A percentile compares a stretch with the other conserved stretches of the same genome.
Conservation (phyloP, 1,284 basidiomycete genomes). For the Malassezia arunalokei region DNA sequence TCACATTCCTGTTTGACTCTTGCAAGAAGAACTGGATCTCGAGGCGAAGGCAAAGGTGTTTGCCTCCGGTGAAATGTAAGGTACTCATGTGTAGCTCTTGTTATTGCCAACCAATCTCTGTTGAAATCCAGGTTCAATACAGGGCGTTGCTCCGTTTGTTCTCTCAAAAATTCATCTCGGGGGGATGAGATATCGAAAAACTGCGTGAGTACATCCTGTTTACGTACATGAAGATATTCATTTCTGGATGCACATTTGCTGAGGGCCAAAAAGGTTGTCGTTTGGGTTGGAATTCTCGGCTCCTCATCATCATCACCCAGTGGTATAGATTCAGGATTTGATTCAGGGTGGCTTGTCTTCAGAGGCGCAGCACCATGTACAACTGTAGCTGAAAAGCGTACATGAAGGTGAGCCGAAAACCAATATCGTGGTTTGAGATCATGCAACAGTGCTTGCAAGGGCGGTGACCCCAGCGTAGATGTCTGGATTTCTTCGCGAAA, state of each 20-base stretch:
- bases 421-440: constrained; percentile 74
- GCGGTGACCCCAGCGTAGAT: constrained; percentile 74
- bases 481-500: constrained; percentile 60
- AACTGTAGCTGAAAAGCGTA: constrained; percentile 50
- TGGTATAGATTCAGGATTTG: constrained; percentile 28
- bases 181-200: constrained; percentile 22
- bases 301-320: constrained; percentile 18
- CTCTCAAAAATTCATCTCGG: constrained; percentile 4
- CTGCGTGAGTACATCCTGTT: not conserved
- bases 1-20: constrained; percentile 47
- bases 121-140: constrained; percentile 54
- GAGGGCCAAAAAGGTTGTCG: constrained; percentile 74
- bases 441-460: constrained; percentile 64
- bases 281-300: too few relatives aligned
- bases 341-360: not conserved
- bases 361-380: constrained; percentile 4
- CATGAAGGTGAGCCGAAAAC: constrained; percentile 91
- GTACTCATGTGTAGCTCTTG: constrained; percentile 42
- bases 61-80: constrained; percentile 53
- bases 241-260: constrained; percentile 78
- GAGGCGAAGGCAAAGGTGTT: constrained; percentile 56
- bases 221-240: constrained; percentile 60
- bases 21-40: constrained; percentile 48
- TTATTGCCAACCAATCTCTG: constrained; percentile 61
- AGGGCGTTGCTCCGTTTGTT: not conserved